Evolutionary conservation across 2,329 filamentous ascomycete species (phyloP).

Genomic region (Paracoccidioides brasiliensis): DNA sequence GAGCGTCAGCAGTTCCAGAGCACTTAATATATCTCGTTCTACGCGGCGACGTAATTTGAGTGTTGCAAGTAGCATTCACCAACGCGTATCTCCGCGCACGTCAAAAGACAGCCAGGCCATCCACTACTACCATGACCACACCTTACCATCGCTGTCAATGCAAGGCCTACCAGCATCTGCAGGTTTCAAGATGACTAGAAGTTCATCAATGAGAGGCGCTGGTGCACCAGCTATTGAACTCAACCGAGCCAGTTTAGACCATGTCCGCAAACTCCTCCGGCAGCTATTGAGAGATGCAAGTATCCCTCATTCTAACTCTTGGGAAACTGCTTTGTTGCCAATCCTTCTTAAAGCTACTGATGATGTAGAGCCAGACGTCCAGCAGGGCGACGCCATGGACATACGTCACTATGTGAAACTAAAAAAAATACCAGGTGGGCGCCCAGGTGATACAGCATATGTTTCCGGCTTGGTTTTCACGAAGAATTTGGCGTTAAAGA

Average conservation of each 20-base stretch:
- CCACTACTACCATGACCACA: conserved; percentile 26
- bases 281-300: conserved; percentile 69
- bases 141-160: conserved; percentile 29
- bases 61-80: conserved; percentile 61
- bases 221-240: conserved; percentile 67
- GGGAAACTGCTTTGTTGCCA: conserved; percentile 82
- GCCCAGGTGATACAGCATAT: conserved; percentile 84
- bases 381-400: conserved; percentile 86
- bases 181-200: conserved; percentile 51
- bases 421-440: conserved; percentile 87
- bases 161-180: conserved; percentile 31
- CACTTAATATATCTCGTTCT: conserved; percentile 48
- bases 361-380: conserved; percentile 86
- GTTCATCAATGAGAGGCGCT: conserved; percentile 66
- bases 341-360: conserved; percentile 85
- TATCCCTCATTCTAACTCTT: conserved; percentile 59
- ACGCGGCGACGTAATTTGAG: conserved; percentile 70
- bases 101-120: conserved; percentile 43
- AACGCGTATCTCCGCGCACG: conserved; percentile 57
- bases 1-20: conserved; percentile 50
- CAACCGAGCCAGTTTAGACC: conserved; percentile 73
- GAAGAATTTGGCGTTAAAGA: conserved; percentile 91
- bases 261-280: conserved; percentile 71
- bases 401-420: conserved; percentile 95
- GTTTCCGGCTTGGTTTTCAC: conserved; percentile 94